Percentiles rank a stretch among this genome's conserved stretches.
These are phyloP conservation scores for Chenopodium quinoa DNA, from an alignment of 148 eudicot genomes.

Conservation along the genomic window DNA sequence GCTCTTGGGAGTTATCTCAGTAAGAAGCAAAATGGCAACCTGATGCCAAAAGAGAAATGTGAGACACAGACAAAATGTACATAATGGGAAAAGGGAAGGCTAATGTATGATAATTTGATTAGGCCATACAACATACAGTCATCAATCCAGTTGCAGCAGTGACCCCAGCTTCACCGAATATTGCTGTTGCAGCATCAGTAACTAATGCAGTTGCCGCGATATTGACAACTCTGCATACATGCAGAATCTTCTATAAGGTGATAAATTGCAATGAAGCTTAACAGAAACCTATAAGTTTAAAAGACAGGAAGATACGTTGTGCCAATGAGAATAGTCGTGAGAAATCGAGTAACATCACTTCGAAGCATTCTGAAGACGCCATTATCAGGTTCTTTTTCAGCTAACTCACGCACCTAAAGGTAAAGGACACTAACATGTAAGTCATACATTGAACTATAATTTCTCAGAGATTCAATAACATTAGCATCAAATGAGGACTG, in stretches of 20 bases:
- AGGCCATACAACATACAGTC: constrained; percentile 59
- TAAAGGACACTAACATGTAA: constrained; percentile 7
- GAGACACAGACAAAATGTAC: neutral
- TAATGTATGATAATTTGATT: neutral
- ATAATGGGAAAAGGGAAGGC: neutral
- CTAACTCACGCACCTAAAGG: constrained; percentile 83
- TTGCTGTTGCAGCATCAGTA: constrained; percentile 91
- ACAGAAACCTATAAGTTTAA: neutral
- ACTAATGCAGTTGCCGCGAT: constrained; percentile 97
- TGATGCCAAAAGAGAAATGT: constrained; percentile 30
- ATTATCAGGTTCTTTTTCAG: constrained; percentile 89
- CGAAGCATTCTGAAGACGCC: constrained; percentile 92
- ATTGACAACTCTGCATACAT: constrained; percentile 77
- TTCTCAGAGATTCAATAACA: neutral
- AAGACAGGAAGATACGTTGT: constrained; percentile 63
- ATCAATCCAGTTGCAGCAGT: constrained; percentile 97
- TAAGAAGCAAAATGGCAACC: constrained; percentile 94
- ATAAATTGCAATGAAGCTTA: constrained; percentile 1
- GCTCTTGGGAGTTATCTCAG: constrained; percentile 99
- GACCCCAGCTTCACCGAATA: constrained; percentile 94
- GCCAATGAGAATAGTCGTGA: constrained; percentile 96
- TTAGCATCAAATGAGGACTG: neutral
- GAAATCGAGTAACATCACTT: constrained; percentile 87
- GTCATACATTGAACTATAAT: neutral
- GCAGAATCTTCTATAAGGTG: constrained; percentile 32